Conservation (phyloP, 305 asterid genomes). For the Fraxinus velutina region DNA sequence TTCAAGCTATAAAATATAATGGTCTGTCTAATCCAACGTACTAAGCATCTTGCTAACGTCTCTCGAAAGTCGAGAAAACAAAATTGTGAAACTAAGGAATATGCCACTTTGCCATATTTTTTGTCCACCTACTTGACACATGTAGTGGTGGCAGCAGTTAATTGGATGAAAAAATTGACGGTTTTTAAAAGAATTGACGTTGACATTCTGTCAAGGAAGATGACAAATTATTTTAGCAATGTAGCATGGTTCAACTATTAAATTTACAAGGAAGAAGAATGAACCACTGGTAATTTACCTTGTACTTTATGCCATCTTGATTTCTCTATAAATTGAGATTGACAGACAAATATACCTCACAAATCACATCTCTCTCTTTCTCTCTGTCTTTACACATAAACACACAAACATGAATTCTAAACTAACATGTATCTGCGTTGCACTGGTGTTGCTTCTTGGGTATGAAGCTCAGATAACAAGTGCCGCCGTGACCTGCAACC, state of each 20-base stretch:
- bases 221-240: too few relatives aligned
- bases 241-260: background rate
- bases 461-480: conserved; percentile 29
- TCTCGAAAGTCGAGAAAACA: background rate
- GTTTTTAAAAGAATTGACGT: too few relatives aligned
- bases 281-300: background rate
- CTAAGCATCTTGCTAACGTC: background rate
- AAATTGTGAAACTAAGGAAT: background rate
- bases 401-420: conserved; percentile 30
- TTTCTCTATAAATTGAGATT: conserved; percentile 34
- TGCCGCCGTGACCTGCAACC: conserved; percentile 61
- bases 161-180: too few relatives aligned
- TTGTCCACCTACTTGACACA: too few relatives aligned
- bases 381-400: background rate
- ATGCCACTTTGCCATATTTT: too few relatives aligned
- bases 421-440: conserved; percentile 23
- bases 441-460: conserved; percentile 33
- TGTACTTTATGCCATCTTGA: background rate
- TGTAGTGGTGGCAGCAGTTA: too few relatives aligned
- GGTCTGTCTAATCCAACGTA: background rate
- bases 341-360: conserved; percentile 14
- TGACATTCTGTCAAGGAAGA: too few relatives aligned
- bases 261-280: background rate
- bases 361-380: background rate
- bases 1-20: background rate